These are phyloP conservation scores for Aspergillus mulundensis DNA, from an alignment of 495 filamentous ascomycete species.

Conservation along the genomic window DNA sequence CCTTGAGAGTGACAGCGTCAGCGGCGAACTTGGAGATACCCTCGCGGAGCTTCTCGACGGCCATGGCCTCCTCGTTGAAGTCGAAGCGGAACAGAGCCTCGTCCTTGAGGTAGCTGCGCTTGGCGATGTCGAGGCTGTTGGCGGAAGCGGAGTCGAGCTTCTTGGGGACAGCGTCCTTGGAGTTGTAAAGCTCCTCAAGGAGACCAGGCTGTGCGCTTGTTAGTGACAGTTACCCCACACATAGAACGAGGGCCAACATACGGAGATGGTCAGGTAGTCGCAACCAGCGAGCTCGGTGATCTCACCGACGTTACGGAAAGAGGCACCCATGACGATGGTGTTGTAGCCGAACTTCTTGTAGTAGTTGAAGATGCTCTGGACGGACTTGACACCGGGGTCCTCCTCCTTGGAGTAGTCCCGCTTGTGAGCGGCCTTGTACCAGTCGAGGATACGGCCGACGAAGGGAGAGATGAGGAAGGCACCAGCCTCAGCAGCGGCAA, in stretches of 20 bases:
- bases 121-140: constrained; percentile 65
- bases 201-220: constrained; percentile 65
- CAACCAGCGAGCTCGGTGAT: constrained; percentile 97
- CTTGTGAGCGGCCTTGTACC: constrained; percentile 96
- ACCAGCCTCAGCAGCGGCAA: constrained; percentile 92
- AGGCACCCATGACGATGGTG: constrained; percentile 99
- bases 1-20: constrained; percentile 90
- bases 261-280: constrained; percentile 97
- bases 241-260: constrained; percentile 39
- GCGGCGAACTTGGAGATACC: constrained; percentile 99
- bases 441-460: constrained; percentile 98
- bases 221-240: not conserved
- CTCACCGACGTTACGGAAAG: constrained; percentile 92
- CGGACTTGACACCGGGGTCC: constrained; percentile 95
- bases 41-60: constrained; percentile 95
- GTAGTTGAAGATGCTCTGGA: constrained; percentile 98
- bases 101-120: constrained; percentile 85
- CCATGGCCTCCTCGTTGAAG: constrained; percentile 99
- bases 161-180: constrained; percentile 71
- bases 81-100: constrained; percentile 94
- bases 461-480: constrained; percentile 99
- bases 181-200: constrained; percentile 89
- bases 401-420: constrained; percentile 84
- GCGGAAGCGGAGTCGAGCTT: constrained; percentile 79
- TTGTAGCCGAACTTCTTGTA: constrained; percentile 99